A percentile compares a stretch with the other conserved stretches of the same genome.
Evolutionary conservation across 116 monocot genomes (phyloP).

Genomic region (Dioscorea cayenensis): DNA sequence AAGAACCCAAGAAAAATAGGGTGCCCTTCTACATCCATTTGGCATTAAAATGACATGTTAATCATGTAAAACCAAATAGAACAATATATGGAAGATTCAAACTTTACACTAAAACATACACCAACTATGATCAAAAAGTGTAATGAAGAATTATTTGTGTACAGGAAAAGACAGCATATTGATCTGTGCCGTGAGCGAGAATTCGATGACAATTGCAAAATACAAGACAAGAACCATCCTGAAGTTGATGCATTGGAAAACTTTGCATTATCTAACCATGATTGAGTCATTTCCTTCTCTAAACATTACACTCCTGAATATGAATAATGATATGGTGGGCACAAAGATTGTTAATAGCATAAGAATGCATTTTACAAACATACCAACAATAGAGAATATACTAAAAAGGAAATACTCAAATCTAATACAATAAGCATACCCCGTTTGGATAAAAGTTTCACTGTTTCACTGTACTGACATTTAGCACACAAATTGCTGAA

Average conservation of each 20-base stretch:
- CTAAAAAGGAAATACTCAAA: neutral
- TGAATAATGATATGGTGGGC: neutral
- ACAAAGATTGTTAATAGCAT: neutral
- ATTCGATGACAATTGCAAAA: constrained; percentile 1
- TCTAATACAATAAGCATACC: neutral
- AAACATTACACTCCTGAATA: constrained; percentile 10
- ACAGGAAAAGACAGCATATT: neutral
- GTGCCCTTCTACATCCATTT: no score
- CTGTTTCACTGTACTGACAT: no score
- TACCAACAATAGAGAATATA: neutral
- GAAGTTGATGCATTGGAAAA: constrained; percentile 5
- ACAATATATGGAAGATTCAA: neutral
- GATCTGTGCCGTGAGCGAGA: constrained; percentile 9
- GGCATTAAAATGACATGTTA: no score
- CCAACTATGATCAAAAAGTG: neutral
- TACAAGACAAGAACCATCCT: constrained; percentile 1
- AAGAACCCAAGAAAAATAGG: no score
- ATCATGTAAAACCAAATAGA: neutral
- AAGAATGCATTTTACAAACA: neutral
- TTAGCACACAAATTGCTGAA: no score
- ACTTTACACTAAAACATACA: neutral
- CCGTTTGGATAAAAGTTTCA: no score
- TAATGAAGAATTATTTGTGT: neutral
- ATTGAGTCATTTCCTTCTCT: constrained; percentile 12
- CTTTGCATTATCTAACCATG: constrained; percentile 16